Conservation (phyloP, 75 land plant species). For the Chamaecyparis obtusa region DNA sequence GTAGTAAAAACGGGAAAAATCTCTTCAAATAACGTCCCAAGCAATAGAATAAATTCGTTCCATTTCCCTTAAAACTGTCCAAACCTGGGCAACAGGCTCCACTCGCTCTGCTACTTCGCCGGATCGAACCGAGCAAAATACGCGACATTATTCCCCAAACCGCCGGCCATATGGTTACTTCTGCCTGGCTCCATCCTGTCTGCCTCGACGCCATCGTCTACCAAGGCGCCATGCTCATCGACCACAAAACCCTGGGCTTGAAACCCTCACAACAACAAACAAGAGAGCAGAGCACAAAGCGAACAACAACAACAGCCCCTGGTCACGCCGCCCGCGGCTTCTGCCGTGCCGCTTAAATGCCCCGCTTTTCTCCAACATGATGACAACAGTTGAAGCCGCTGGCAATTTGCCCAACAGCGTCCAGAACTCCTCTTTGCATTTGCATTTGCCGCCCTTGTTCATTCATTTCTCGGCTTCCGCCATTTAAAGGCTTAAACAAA, state of each 20-base stretch:
- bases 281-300: not conserved
- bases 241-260: not conserved
- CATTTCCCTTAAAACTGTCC: not conserved
- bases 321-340: not conserved
- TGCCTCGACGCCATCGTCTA: not conserved
- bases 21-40: not conserved
- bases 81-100: not conserved
- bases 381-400: not conserved
- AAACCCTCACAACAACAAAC: not conserved
- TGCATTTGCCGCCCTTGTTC: not conserved
- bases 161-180: not conserved
- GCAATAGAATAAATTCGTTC: not conserved
- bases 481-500: not conserved
- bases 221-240: not conserved
- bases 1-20: not conserved
- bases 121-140: not conserved
- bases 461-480: not conserved
- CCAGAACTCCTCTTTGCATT: not conserved
- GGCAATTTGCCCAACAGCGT: not conserved
- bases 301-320: not conserved
- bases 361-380: not conserved
- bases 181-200: constrained; percentile 4
- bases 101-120: not conserved
- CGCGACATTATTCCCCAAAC: not conserved
- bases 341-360: not conserved